Conservation (phyloP, 345 rosid genomes). For the Hypericum perforatum region DNA sequence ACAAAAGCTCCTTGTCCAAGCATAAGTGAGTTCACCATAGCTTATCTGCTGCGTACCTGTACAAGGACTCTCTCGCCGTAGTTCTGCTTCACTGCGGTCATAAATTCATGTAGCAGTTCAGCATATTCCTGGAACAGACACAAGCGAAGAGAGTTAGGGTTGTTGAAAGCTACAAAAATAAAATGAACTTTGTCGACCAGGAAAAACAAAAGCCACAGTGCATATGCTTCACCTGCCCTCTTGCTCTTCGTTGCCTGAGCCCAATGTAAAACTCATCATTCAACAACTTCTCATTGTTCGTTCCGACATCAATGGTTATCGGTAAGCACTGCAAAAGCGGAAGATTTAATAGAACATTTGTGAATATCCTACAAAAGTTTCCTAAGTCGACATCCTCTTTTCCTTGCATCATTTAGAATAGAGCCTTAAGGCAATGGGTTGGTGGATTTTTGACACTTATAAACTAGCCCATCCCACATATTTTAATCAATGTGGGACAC, state of each 20-base stretch:
- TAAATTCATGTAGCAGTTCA: constrained; percentile 89
- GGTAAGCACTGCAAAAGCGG: constrained; percentile 73
- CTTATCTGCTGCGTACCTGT: constrained; percentile 45
- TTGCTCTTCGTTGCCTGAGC: constrained; percentile 87
- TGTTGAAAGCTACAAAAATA: constrained; percentile 2
- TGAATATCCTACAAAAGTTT: too few species aligned
- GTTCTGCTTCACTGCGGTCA: constrained; percentile 86
- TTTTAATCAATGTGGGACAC: too few species aligned
- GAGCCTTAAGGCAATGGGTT: too few species aligned
- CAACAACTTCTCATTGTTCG: constrained; percentile 79
- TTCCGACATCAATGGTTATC: constrained; percentile 93
- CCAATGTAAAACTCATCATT: constrained; percentile 95
- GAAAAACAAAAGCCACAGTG: constrained; percentile 5
- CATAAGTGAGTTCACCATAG: not conserved
- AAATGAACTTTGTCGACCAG: constrained; percentile 7
- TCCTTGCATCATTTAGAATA: too few species aligned
- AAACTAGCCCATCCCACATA: too few species aligned
- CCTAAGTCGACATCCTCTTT: too few species aligned
- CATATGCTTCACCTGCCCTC: constrained; percentile 56
- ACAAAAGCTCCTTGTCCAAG: not conserved
- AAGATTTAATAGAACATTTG: not conserved
- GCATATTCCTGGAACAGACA: constrained; percentile 59
- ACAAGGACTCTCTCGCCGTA: constrained; percentile 91
- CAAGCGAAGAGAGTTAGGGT: constrained; percentile 10
- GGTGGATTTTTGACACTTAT: too few species aligned